Evolutionary conservation across 176 grass and related monocot species (phyloP), one percentile per base, ranked within the genome.

Genomic region (Rhynchospora tenuis): DNA sequence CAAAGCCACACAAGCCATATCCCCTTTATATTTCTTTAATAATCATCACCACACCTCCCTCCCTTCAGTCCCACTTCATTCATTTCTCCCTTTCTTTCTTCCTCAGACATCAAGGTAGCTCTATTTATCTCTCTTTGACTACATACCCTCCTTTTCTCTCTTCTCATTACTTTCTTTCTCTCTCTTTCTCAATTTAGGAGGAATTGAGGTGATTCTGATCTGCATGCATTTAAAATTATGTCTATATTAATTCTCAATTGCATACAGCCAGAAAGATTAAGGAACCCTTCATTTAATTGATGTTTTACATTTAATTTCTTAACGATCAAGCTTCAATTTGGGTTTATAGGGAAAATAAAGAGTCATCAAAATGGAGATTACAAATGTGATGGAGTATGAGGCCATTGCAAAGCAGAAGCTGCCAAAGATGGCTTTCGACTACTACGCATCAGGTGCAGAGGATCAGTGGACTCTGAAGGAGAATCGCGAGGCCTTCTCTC

Each of bases 391-490:
- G 64, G 96, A 95, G 91, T 99, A 95, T 79, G 82, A 99, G 86
- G 85, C 84, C 71, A 95, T 99, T 50, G 96, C 96, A 0, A 99
- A 90, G 96, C 85, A 92, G 80, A 99, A 78, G 83, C 86, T 99
- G 80, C 93, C 96, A 2, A 99, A 95, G 89, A 93, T 99, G 96
- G 55, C 44, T 2, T 99, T 90, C 11, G 96, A 99, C 83, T 99
- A 95, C 73, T 99, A 93, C 28, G 96, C 96, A 19, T 99, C 96
- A 0, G 96, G 96, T 0, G 91, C 96, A 2, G 96, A 99, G 89
- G 96, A 99, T 15, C 89, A 99, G 54, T 99, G 96, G 96, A 95
- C 93, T 74, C 91, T 99, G 9, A 54, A 92, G 64, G 96, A 99
- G 85, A 99, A 99, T 77, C 86, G 91, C 28, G 93, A 95, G 52